phyloP scores from a whole-genome alignment of 805 yeast species.

The Cyberlindnera veronae region DNA sequence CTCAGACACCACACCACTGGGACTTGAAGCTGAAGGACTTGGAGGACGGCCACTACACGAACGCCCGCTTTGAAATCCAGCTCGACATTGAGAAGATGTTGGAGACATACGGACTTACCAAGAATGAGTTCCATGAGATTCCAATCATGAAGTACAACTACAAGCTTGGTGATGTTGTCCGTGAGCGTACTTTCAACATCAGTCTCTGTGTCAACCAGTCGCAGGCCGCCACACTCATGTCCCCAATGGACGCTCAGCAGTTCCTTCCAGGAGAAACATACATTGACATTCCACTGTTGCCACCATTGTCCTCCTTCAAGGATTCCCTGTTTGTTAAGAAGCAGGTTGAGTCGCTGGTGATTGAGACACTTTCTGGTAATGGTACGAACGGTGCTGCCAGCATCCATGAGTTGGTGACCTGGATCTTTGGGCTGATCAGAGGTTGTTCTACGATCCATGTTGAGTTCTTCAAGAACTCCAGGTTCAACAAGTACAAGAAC shows the following conservation, averaged over 20 bases:
- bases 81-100: slow-evolving; percentile 12
- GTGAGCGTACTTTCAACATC: slow-evolving; percentile 4
- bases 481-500: slow-evolving; percentile 24
- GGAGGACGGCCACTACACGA: slow-evolving; percentile 24
- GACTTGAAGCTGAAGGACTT: slow-evolving; percentile 17
- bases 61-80: slow-evolving; percentile 15
- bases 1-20: slow-evolving; percentile 2
- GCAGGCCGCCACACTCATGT: neutral
- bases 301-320: slow-evolving; percentile 34
- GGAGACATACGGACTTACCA: neutral
- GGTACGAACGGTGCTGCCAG: slow-evolving; percentile 1
- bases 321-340: slow-evolving; percentile 35
- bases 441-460: slow-evolving; percentile 25
- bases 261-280: slow-evolving; percentile 4
- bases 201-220: slow-evolving; percentile 10
- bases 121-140: slow-evolving; percentile 12
- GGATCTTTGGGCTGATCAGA: slow-evolving; percentile 21
- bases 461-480: slow-evolving; percentile 22
- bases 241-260: slow-evolving; percentile 5
- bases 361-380: slow-evolving; percentile 11
- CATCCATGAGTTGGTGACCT: slow-evolving; percentile 15
- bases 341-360: slow-evolving; percentile 34
- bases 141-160: slow-evolving; percentile 14
- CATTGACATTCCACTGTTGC: slow-evolving; percentile 29
- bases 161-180: slow-evolving; percentile 4